A percentile compares a stretch with the other conserved stretches of the same genome.
These are phyloP conservation scores for Kodamaea ohmeri DNA, from an alignment of 1,139 yeast genomes.

Conservation along the genomic window DNA sequence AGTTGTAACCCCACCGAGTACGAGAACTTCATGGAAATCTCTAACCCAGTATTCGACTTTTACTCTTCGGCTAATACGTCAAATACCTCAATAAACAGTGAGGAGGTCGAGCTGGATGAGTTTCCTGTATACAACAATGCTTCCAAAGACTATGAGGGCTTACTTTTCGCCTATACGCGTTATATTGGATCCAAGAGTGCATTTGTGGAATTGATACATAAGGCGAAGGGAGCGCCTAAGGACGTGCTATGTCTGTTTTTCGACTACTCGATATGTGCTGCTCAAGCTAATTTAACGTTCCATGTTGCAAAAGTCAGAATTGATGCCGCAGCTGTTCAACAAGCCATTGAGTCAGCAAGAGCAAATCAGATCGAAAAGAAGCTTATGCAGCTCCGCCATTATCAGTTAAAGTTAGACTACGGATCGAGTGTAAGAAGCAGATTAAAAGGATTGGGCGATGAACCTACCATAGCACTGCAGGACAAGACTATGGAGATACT, in stretches of 20 bases:
- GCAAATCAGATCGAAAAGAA: constrained; percentile 3
- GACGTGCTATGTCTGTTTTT: constrained; percentile 6
- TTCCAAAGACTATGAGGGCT: constrained; percentile 8
- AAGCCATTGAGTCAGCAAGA: constrained; percentile 5
- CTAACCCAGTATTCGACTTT: constrained; percentile 4
- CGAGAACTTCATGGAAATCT: neutral
- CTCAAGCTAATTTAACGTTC: constrained; percentile 4
- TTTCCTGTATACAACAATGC: neutral
- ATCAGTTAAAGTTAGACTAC: constrained; percentile 8
- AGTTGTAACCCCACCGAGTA: neutral
- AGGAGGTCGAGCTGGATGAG: constrained; percentile 3
- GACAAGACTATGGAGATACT: constrained; percentile 3
- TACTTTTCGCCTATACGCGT: constrained; percentile 7
- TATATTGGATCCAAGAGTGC: constrained; percentile 7
- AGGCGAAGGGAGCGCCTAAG: constrained; percentile 8
- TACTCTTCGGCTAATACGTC: constrained; percentile 10
- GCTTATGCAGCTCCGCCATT: constrained; percentile 4
- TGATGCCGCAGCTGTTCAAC: neutral
- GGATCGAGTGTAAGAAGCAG: constrained; percentile 4
- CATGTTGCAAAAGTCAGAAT: constrained; percentile 1
- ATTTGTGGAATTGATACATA: constrained; percentile 8
- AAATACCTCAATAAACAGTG: constrained; percentile 8
- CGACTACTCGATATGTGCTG: constrained; percentile 1
- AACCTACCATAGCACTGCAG: neutral
- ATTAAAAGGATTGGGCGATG: constrained; percentile 1